These are phyloP conservation scores for Xylaria sp. DNA, from an alignment of 2,329 filamentous ascomycete species.

Conservation along the genomic window DNA sequence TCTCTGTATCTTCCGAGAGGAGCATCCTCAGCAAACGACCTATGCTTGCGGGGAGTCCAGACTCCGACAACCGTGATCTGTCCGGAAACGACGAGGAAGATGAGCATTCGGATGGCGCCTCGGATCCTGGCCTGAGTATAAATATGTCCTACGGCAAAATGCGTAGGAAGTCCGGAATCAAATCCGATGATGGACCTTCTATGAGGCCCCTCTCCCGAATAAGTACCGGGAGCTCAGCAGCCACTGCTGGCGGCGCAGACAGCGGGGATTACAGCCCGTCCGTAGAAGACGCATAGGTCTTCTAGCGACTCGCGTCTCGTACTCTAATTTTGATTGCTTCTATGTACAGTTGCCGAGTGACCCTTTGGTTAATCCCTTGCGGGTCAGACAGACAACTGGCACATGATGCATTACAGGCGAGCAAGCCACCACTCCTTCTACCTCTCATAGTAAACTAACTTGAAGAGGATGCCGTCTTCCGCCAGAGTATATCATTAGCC, in stretches of 20 bases:
- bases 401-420: conserved; percentile 35
- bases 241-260: conserved; percentile 66
- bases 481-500: neutral
- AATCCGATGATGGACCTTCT: conserved; percentile 67
- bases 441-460: neutral
- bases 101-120: conserved; percentile 65
- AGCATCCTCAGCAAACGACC: conserved; percentile 22
- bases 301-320: neutral
- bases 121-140: conserved; percentile 67
- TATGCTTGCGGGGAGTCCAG: conserved; percentile 54
- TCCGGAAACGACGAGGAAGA: conserved; percentile 87
- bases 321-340: neutral
- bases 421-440: conserved; percentile 14
- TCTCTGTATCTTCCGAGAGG: conserved; percentile 16
- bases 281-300: conserved; percentile 59
- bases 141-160: conserved; percentile 66
- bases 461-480: neutral
- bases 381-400: neutral
- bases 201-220: conserved; percentile 72
- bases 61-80: conserved; percentile 66
- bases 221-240: conserved; percentile 79
- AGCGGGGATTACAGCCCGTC: conserved; percentile 65
- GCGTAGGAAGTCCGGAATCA: conserved; percentile 51
- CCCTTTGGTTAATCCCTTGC: neutral
- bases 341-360: neutral